A percentile compares a stretch with the other conserved stretches of the same genome.
Conservation (phyloP, 139 green algal genomes). For the Chlorella sorokiniana region DNA sequence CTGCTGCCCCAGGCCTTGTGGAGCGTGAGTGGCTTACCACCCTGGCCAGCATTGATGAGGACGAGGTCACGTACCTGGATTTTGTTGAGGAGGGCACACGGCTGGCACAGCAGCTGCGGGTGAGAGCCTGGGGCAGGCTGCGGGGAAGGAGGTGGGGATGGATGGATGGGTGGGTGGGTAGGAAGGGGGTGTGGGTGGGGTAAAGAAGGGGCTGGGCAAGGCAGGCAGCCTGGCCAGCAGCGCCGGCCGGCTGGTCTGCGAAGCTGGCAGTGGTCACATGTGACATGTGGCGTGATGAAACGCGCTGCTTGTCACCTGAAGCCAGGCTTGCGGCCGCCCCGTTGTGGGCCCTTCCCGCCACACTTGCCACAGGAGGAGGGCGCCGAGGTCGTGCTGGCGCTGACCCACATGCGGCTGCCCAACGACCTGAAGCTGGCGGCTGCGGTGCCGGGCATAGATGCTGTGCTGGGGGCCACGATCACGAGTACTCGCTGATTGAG, state of each 20-base stretch:
- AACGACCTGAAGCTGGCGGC: conserved; percentile 70
- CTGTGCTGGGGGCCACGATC: conserved; percentile 69
- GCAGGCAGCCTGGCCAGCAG: too few species aligned
- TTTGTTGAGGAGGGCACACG: conserved; percentile 57
- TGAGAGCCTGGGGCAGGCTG: conserved; percentile 9
- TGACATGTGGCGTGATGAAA: too few species aligned
- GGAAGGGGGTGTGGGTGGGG: too few species aligned
- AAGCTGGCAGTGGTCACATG: too few species aligned
- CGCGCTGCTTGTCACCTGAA: background rate
- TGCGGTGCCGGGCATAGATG: conserved; percentile 64
- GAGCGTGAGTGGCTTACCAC: conserved; percentile 64
- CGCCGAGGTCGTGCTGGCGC: conserved; percentile 73
- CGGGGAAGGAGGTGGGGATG: background rate
- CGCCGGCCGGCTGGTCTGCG: too few species aligned
- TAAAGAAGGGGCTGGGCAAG: too few species aligned
- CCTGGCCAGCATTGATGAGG: background rate
- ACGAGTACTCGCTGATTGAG: conserved; percentile 7
- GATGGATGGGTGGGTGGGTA: too few species aligned
- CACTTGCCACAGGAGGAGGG: conserved; percentile 29
- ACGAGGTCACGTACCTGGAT: conserved; percentile 62
- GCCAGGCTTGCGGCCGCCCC: too few species aligned
- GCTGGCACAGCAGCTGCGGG: conserved; percentile 53
- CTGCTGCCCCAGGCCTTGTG: conserved; percentile 51
- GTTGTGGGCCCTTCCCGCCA: background rate
- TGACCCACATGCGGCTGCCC: conserved; percentile 83